Evolutionary conservation across 345 rosid genomes (phyloP).

Genomic region (Salix exigua): DNA sequence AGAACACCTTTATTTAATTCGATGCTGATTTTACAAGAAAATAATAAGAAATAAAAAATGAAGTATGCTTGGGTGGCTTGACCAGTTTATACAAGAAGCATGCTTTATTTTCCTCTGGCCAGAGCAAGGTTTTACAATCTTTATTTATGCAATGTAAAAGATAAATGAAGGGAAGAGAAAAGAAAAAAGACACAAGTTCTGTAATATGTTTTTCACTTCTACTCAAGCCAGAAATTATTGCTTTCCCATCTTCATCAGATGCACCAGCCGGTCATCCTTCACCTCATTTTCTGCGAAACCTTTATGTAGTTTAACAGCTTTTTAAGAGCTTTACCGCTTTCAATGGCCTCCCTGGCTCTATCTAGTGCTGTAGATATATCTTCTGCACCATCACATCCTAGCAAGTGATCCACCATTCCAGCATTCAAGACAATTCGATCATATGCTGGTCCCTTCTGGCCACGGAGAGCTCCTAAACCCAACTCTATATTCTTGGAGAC

Average conservation of each 20-base stretch:
- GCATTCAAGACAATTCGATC: conserved; percentile 88
- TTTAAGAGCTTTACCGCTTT: conserved; percentile 80
- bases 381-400: conserved; percentile 83
- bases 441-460: conserved; percentile 80
- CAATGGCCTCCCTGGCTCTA: conserved; percentile 92
- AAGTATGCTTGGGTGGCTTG: too few relatives aligned
- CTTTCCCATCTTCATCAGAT: background rate
- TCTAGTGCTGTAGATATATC: conserved; percentile 57
- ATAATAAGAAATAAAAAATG: too few relatives aligned
- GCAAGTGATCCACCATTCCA: conserved; percentile 83
- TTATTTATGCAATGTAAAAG: too few relatives aligned
- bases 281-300: conserved; percentile 47
- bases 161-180: too few relatives aligned
- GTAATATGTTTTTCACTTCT: too few relatives aligned
- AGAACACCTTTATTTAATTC: too few relatives aligned
- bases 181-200: too few relatives aligned
- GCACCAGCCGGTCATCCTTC: background rate
- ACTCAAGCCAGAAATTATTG: too few relatives aligned
- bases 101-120: too few relatives aligned
- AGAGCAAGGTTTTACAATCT: too few relatives aligned
- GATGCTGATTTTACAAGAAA: too few relatives aligned
- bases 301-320: conserved; percentile 72
- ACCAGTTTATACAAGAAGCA: too few relatives aligned
- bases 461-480: conserved; percentile 75
- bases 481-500: conserved; percentile 80